These are phyloP conservation scores for Penicillium sp. DNA, from an alignment of 2,329 filamentous ascomycete species.

Conservation along the genomic window DNA sequence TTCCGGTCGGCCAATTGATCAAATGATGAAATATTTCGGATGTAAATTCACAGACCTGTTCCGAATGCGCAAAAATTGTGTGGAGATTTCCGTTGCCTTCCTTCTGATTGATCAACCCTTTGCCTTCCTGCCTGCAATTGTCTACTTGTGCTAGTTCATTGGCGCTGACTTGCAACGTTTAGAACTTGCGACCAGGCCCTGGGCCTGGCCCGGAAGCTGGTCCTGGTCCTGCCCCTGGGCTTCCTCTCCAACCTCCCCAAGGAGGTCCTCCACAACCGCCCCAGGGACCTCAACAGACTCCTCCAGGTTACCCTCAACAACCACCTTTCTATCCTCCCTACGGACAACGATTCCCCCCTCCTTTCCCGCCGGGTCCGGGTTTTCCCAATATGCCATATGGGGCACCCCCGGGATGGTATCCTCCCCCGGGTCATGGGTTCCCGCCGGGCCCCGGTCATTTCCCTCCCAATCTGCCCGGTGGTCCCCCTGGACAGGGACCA, in stretches of 20 bases:
- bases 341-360: constrained; percentile 45
- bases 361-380: constrained; percentile 51
- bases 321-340: constrained; percentile 43
- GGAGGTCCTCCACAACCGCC: constrained; percentile 40
- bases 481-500: constrained; percentile 47
- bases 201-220: constrained; percentile 12
- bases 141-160: constrained; percentile 1
- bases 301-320: constrained; percentile 39
- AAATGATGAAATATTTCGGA: constrained; percentile 88
- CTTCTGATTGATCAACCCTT: constrained; percentile 67
- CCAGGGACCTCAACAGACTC: constrained; percentile 33
- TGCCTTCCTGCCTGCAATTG: constrained; percentile 3
- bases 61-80: constrained; percentile 91
- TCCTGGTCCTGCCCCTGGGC: constrained; percentile 29
- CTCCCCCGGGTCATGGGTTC: constrained; percentile 67
- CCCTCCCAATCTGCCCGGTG: constrained; percentile 55
- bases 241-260: constrained; percentile 32
- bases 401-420: constrained; percentile 70
- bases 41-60: constrained; percentile 75
- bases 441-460: constrained; percentile 61
- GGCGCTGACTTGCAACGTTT: constrained; percentile 15
- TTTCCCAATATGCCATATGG: constrained; percentile 74
- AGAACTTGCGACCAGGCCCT: constrained; percentile 37
- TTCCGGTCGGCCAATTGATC: constrained; percentile 22
- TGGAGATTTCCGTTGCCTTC: constrained; percentile 99